A percentile compares a stretch with the other conserved stretches of the same genome.
Evolutionary conservation across 129 eudicot species (phyloP).

Genomic region (Centella asiatica): DNA sequence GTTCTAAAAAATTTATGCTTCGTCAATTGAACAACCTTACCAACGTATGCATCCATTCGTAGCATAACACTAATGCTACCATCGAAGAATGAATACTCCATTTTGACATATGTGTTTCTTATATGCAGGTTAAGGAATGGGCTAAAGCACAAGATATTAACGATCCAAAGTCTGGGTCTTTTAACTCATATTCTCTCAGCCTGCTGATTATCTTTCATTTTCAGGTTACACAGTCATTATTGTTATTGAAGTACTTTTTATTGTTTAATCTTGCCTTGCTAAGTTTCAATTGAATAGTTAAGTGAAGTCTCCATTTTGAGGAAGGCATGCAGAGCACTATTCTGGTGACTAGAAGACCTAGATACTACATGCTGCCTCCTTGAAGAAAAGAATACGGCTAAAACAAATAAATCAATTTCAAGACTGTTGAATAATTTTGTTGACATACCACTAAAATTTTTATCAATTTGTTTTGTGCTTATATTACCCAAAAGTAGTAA

Average conservation of each 20-base stretch:
- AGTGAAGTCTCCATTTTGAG: neutral
- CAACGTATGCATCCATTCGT: no score
- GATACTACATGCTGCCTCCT: neutral
- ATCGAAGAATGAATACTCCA: slow-evolving; percentile 7
- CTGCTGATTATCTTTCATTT: slow-evolving; percentile 80
- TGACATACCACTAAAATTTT: no score
- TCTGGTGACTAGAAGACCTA: neutral
- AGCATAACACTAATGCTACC: no score
- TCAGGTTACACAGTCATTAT: slow-evolving; percentile 45
- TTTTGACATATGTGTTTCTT: slow-evolving; percentile 15
- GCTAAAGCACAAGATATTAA: slow-evolving; percentile 80
- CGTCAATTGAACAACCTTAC: no score
- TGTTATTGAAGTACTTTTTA: neutral
- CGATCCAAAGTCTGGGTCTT: slow-evolving; percentile 70
- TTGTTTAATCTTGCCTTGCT: neutral
- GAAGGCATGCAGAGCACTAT: neutral
- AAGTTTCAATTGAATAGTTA: neutral
- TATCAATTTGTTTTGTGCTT: neutral
- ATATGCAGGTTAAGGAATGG: slow-evolving; percentile 90
- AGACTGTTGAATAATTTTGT: neutral
- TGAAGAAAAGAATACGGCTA: neutral
- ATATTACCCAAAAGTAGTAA: neutral
- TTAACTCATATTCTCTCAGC: slow-evolving; percentile 81
- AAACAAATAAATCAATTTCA: neutral
- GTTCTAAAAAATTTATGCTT: no score